A percentile compares a stretch with the other conserved stretches of the same genome.
Conservation (phyloP, 352 stramenopile species). For the Phytophthora capsici region DNA sequence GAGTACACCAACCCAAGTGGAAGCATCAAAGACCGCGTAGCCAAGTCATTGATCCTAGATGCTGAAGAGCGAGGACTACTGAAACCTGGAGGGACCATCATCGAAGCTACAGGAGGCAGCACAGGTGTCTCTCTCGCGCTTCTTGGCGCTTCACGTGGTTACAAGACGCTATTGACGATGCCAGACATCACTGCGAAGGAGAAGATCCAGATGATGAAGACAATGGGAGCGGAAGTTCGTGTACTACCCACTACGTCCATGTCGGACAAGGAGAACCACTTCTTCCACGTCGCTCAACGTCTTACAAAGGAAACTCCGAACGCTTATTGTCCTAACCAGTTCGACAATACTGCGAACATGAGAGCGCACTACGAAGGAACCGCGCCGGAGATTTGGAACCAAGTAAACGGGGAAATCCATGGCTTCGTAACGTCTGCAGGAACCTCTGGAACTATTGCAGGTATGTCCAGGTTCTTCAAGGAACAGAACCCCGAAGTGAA, state of each 20-base stretch:
- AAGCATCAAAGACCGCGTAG: conserved; percentile 95
- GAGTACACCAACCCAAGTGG: conserved; percentile 93
- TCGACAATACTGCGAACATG: conserved; percentile 82
- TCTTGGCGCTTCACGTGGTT: conserved; percentile 85
- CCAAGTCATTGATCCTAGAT: conserved; percentile 92
- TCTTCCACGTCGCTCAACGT: conserved; percentile 76
- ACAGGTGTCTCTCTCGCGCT: conserved; percentile 93
- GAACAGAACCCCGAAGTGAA: conserved; percentile 63
- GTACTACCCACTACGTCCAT: conserved; percentile 68
- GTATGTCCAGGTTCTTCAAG: conserved; percentile 94
- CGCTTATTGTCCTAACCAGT: conserved; percentile 72
- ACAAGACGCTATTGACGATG: conserved; percentile 84
- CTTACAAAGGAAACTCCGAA: conserved; percentile 45
- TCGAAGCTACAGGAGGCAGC: conserved; percentile 91
- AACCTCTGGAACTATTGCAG: conserved; percentile 94
- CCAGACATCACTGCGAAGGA: conserved; percentile 68
- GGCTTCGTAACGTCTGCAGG: conserved; percentile 91
- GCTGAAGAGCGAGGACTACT: conserved; percentile 90
- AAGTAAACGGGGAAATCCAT: conserved; percentile 90
- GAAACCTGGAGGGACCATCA: conserved; percentile 62
- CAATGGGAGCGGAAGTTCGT: conserved; percentile 74
- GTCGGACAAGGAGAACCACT: conserved; percentile 74
- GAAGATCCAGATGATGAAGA: conserved; percentile 85
- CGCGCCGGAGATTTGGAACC: conserved; percentile 90
- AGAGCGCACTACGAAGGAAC: conserved; percentile 77